Conservation (phyloP, 768 basidiomycete species). For the Psilocybe cyanescens region DNA sequence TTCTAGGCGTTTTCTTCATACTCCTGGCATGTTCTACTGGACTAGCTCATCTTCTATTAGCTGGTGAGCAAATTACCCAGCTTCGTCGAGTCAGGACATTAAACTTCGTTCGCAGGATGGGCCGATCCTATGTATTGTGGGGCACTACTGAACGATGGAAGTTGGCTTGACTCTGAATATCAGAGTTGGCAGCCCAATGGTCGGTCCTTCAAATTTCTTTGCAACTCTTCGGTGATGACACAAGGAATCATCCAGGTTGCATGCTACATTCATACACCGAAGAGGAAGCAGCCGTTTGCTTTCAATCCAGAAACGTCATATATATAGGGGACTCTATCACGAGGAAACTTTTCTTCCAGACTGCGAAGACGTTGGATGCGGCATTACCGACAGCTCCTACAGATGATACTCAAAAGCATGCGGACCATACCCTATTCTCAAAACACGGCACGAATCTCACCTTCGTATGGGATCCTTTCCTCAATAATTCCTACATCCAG, state of each 20-base stretch:
- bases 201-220: slow-evolving; percentile 32
- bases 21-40: slow-evolving; percentile 47
- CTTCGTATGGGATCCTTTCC: slow-evolving; percentile 88
- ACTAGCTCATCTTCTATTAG: slow-evolving; percentile 41
- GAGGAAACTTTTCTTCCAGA: slow-evolving; percentile 77
- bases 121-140: slow-evolving; percentile 76
- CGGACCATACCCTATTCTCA: slow-evolving; percentile 57
- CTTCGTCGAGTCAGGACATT: not conserved
- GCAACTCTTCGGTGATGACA: not conserved
- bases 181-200: slow-evolving; percentile 91
- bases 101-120: slow-evolving; percentile 51
- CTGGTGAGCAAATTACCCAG: slow-evolving; percentile 35
- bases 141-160: slow-evolving; percentile 70
- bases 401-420: slow-evolving; percentile 69
- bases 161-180: slow-evolving; percentile 73
- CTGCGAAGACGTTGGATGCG: slow-evolving; percentile 63
- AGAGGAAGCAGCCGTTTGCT: slow-evolving; percentile 55
- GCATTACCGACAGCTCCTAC: slow-evolving; percentile 54
- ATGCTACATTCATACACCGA: slow-evolving; percentile 72
- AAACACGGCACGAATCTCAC: slow-evolving; percentile 49
- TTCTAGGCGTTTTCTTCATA: slow-evolving; percentile 41
- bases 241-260: slow-evolving; percentile 58
- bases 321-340: slow-evolving; percentile 90
- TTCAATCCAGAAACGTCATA: slow-evolving; percentile 61
- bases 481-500: slow-evolving; percentile 66